A percentile compares a stretch with the other conserved stretches of the same genome.
Evolutionary conservation across 345 rosid species (phyloP).

Genomic region (Lepidium africanum): DNA sequence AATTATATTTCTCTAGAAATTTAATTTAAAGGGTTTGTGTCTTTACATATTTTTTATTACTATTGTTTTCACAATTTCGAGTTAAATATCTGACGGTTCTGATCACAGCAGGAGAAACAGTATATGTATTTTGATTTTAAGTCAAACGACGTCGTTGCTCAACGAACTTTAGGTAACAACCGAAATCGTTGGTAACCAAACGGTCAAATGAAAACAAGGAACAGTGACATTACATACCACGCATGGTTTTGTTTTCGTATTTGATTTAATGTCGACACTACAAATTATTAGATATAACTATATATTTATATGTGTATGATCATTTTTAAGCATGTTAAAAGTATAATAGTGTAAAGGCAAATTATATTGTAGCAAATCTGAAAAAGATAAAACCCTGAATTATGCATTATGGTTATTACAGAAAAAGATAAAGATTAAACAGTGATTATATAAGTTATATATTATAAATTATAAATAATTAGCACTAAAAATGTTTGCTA

Average conservation of each 20-base stretch:
- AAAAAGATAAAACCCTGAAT: background rate
- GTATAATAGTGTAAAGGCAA: no score
- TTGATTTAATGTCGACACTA: slow-evolving; percentile 5
- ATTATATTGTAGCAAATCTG: background rate
- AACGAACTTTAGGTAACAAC: slow-evolving; percentile 1
- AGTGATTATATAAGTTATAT: background rate
- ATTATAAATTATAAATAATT: background rate
- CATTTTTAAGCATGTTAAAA: no score
- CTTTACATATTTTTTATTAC: background rate
- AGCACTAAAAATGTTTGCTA: slow-evolving; percentile 41
- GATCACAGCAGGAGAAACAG: background rate
- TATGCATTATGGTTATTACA: background rate
- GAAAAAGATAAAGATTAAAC: background rate
- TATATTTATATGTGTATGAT: no score
- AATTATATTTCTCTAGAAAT: no score
- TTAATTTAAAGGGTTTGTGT: no score
- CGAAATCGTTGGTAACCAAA: slow-evolving; percentile 13
- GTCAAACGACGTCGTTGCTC: background rate
- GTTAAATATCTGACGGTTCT: background rate
- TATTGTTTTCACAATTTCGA: background rate
- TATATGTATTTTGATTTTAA: background rate
- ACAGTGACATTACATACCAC: background rate
- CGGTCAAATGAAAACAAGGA: background rate
- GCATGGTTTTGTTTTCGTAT: background rate
- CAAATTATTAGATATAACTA: no score